Evolutionary conservation across 306 rosid genomes (phyloP), one percentile per base, ranked within the genome.

Genomic region (Alnus glutinosa): DNA sequence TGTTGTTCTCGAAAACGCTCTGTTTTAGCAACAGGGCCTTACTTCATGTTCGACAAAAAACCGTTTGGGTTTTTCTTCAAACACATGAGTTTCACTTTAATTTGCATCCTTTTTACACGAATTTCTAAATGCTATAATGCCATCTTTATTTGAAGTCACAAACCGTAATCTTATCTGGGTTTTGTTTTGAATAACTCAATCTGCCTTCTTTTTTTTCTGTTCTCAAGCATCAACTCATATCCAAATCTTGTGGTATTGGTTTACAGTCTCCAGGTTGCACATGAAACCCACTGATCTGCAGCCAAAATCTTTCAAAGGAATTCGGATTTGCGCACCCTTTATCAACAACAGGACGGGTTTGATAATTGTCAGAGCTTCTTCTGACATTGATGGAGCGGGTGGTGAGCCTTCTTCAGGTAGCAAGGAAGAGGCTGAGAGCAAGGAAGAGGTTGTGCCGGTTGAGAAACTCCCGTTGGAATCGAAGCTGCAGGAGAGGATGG

Each of bases 391-490:
- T 75, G 81, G 76, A n/a, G 51, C 81, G 1, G 74, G 71, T n/a
- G 51, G 50, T 7, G 72, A 39, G 16, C 51, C 72, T 67, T 9
- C 72, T 67, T 42, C 72, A 5, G 50, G 42, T 39, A 67, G 32
- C 50, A 67, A 16, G 50, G 72, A 67, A 67, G 72, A 42, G 66
- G 37, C 66, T 59, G 37, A 28, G 66, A 28, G 15, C 14, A 59
- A 59, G 36, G 66, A 58, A 11, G 64, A 75, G 79, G 83, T 16
- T 39, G 94, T 80, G 5, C 10, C 90, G 0, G 89, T 91, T 9
- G 90, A 90, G 5, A 92, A 91, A 73, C 98, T 95, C 76, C 98
- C 98, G 0, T 70, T 91, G 86, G 98, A 95, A 57, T 92, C 98
- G 32, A 92, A 90, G 86, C 62, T 92, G 84, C 83, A 91, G 70